Evolutionary conservation across 306 rosid genomes (phyloP).

Genomic region (Senna tora): DNA sequence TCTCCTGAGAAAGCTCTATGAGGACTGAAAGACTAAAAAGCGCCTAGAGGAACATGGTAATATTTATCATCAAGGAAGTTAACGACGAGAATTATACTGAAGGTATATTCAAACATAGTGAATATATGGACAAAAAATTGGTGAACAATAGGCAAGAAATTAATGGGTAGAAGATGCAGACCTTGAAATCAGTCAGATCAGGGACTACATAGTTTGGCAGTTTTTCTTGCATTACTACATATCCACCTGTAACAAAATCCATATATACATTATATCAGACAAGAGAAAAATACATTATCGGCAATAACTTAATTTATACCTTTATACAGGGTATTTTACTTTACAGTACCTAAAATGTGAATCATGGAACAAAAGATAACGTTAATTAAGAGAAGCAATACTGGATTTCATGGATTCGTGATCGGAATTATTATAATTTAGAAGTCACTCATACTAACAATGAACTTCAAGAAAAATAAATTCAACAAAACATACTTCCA

Average conservation of each 20-base stretch:
- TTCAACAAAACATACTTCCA: not conserved
- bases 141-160: conserved; percentile 2
- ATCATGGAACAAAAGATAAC: conserved; percentile 4
- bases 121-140: conserved; percentile 29
- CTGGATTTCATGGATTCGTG: not conserved
- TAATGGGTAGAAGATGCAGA: conserved; percentile 33
- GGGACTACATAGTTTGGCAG: conserved; percentile 70
- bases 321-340: conserved; percentile 15
- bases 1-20: not conserved
- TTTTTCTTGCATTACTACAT: conserved; percentile 57
- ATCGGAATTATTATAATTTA: not conserved
- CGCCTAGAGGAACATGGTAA: conserved; percentile 7
- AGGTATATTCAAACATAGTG: conserved; percentile 8
- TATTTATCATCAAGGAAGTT: not conserved
- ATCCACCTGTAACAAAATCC: conserved; percentile 56
- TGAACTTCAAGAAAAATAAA: conserved; percentile 16
- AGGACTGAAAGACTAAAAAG: not conserved
- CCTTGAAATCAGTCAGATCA: conserved; percentile 62
- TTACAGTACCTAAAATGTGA: conserved; percentile 2
- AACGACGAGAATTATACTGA: not conserved
- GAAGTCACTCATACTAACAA: conserved; percentile 10
- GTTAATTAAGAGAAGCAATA: not conserved
- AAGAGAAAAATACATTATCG: not conserved
- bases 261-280: conserved; percentile 24
- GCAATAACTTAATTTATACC: not conserved